Conservation (phyloP, 176 grass and related monocot species). For the Themeda triandra region DNA sequence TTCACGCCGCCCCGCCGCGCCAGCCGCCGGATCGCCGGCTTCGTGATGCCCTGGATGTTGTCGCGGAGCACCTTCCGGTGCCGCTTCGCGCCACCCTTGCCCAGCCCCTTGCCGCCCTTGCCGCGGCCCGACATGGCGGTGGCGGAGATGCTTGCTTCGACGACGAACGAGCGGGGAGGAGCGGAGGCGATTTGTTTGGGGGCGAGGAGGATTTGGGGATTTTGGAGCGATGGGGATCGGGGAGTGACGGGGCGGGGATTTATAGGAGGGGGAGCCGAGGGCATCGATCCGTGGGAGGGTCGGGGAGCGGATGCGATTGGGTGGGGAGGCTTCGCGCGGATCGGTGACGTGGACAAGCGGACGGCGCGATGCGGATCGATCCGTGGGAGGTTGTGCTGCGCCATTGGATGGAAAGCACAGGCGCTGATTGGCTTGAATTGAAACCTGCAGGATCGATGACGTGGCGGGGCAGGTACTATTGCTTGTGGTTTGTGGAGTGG, state of each 20-base stretch:
- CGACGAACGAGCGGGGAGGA: too few relatives aligned
- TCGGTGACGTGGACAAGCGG: slow-evolving; percentile 30
- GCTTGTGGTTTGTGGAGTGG: slow-evolving; percentile 9
- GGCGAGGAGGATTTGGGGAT: neutral
- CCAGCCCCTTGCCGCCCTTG: slow-evolving; percentile 81
- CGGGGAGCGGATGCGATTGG: neutral
- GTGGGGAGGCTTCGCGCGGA: neutral
- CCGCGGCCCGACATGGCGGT: slow-evolving; percentile 65
- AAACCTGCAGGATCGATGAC: neutral
- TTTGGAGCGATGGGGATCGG: neutral
- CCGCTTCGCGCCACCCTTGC: slow-evolving; percentile 74
- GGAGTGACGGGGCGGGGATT: neutral
- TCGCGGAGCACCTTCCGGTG: slow-evolving; percentile 78
- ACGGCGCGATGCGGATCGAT: neutral
- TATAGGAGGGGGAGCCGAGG: neutral
- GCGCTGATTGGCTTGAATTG: neutral
- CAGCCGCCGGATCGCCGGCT: slow-evolving; percentile 75
- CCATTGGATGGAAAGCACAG: neutral
- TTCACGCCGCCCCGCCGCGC: slow-evolving; percentile 81
- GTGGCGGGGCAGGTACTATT: neutral
- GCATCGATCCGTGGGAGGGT: slow-evolving; percentile 9
- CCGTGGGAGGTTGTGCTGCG: neutral
- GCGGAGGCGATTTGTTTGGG: neutral
- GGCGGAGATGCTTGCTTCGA: neutral
- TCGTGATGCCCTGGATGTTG: slow-evolving; percentile 88